Evolutionary conservation across 805 yeast species (phyloP), one percentile per base, ranked within the genome.

Genomic region (Candida montana): DNA sequence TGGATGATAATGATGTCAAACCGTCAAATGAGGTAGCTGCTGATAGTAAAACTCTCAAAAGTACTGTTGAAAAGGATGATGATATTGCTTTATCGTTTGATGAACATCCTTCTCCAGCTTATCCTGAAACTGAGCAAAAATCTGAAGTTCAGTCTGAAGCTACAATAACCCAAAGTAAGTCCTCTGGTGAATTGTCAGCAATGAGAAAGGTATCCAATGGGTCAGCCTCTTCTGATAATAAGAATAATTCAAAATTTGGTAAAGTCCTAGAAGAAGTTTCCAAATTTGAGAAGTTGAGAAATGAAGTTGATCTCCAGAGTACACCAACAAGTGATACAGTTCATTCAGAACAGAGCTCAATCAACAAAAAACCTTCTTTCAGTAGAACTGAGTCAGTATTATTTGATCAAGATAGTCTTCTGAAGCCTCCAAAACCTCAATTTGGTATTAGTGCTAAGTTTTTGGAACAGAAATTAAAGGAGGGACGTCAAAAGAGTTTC

Each of bases 1-100:
- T 76, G 53, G 89, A 80, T 41, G 72, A 70, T 42, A 62, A 68
- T 31, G 58, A 47, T 26, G 58, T 49, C 34, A 54, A 41, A 51
- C 50, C 53, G 34, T 41, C 38, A 41, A 51, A 39, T 33, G 53
- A 48, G 12, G 54, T 46, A n/a, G 41, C 44, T 13, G 52, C 44
- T 13, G 26, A 32, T 3, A 15, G 18, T 23, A 37, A 24, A n/a
- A n/a, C n/a, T n/a, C n/a, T n/a, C n/a, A n/a, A n/a, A n/a, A n/a
- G n/a, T n/a, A n/a, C n/a, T n/a, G n/a, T n/a, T 31, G 53, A 51
- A 45, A 48, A 41, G 47, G 13, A 7, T 16, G 5, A 9, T 30
- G 20, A 17, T 6, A 12, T 11, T 5, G 34, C n/a, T 4, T 3
- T n/a, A 13, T 45, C 41, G 39, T 45, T 31, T 48, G 45, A 34